A percentile compares a stretch with the other conserved stretches of the same genome.
phyloP scores from a whole-genome alignment of 163 green algal genomes.

The Prototheca wickerhamii region DNA sequence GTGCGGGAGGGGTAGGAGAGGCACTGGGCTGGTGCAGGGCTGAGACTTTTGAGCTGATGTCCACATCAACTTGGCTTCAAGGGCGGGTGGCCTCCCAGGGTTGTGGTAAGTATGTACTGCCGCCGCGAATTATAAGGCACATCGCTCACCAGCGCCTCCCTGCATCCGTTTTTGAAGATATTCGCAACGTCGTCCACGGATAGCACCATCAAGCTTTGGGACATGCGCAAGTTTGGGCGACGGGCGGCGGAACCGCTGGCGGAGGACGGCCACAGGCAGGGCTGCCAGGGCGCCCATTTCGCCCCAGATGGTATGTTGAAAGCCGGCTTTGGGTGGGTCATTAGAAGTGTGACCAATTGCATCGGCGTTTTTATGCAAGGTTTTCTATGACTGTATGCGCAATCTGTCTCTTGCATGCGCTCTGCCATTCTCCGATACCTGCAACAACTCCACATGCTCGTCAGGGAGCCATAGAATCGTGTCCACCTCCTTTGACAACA shows the following conservation, averaged over 20 bases:
- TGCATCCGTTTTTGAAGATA: conserved; percentile 6
- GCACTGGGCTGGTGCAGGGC: not conserved
- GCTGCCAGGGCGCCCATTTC: conserved; percentile 59
- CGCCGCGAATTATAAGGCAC: no score
- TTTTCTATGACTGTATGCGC: not conserved
- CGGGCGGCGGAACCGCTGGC: conserved; percentile 11
- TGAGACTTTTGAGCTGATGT: not conserved
- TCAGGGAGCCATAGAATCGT: conserved; percentile 41
- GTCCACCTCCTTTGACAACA: conserved; percentile 63
- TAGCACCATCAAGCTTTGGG: conserved; percentile 52
- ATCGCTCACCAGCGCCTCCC: no score
- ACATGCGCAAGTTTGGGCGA: conserved; percentile 32
- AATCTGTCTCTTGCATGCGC: not conserved
- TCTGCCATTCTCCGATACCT: conserved; percentile 13
- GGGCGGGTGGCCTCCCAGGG: no score
- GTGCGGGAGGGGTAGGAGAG: conserved; percentile 4
- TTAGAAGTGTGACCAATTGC: no score
- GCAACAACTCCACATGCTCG: no score
- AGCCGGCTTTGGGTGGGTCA: not conserved
- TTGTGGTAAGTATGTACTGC: no score
- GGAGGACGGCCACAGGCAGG: conserved; percentile 34
- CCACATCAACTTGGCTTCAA: no score
- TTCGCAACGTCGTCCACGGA: conserved; percentile 45
- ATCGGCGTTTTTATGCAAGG: not conserved
- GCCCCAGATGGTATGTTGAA: conserved; percentile 39